A percentile compares a stretch with the other conserved stretches of the same genome.
phyloP scores from a whole-genome alignment of 192 early-diverging fungal species.

The Mortierella claussenii region DNA sequence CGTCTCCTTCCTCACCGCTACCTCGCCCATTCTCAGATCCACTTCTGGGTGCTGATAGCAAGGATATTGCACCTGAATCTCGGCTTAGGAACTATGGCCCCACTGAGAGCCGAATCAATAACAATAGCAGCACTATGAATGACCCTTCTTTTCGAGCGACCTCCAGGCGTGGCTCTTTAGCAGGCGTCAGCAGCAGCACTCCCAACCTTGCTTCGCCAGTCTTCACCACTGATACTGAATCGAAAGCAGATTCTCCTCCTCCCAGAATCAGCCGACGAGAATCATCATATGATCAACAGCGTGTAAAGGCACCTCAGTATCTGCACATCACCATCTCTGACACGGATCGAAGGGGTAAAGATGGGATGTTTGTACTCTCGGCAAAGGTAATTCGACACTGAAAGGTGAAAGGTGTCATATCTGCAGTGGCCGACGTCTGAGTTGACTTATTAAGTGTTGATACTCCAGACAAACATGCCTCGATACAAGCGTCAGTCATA shows the following conservation, averaged over 20 bases:
- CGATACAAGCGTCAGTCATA: slow-evolving; percentile 52
- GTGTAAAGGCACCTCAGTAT: slow-evolving; percentile 43
- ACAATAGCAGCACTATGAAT: not conserved
- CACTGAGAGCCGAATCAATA: too few relatives aligned
- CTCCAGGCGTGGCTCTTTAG: not conserved
- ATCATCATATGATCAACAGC: slow-evolving; percentile 40
- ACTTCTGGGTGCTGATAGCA: slow-evolving; percentile 10
- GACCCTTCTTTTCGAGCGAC: slow-evolving; percentile 8
- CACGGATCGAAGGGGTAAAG: slow-evolving; percentile 30
- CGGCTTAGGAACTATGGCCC: not conserved
- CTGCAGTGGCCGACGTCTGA: too few relatives aligned
- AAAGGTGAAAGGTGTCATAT: too few relatives aligned
- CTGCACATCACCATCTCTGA: slow-evolving; percentile 45
- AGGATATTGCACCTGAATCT: slow-evolving; percentile 2
- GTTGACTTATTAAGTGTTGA: too few relatives aligned
- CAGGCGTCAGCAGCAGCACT: not conserved
- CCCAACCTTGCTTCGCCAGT: slow-evolving; percentile 14
- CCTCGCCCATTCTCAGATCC: slow-evolving; percentile 26
- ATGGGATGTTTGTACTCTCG: slow-evolving; percentile 44
- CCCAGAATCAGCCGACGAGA: slow-evolving; percentile 11
- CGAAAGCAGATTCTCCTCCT: slow-evolving; percentile 17
- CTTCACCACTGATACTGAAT: too few relatives aligned
- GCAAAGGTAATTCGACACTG: too few relatives aligned
- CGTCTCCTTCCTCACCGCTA: slow-evolving; percentile 24
- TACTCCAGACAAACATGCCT: slow-evolving; percentile 54